Evolutionary conservation across 345 rosid species (phyloP).

Genomic region (Linum tenue): DNA sequence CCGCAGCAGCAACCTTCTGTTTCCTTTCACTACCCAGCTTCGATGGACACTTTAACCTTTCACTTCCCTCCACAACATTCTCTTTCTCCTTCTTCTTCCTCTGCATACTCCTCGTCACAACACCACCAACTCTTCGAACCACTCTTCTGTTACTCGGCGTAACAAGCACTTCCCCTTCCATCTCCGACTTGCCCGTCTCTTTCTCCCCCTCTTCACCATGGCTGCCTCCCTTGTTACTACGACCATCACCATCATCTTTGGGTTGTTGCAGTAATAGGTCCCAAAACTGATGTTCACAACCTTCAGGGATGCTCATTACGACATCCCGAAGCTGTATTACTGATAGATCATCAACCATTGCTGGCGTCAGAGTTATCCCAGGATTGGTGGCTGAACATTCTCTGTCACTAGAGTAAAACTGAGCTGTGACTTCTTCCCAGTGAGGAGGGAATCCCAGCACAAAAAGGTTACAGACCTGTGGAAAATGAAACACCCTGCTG

Average conservation of each 20-base stretch:
- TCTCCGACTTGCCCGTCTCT: slow-evolving; percentile 1
- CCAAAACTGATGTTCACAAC: slow-evolving; percentile 10
- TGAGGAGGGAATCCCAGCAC: slow-evolving; percentile 38
- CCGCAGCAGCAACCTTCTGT: no score
- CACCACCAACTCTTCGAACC: slow-evolving; percentile 9
- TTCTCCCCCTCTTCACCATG: slow-evolving; percentile 5
- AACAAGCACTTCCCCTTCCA: neutral
- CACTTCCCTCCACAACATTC: neutral
- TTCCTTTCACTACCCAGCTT: no score
- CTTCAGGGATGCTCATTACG: slow-evolving; percentile 14
- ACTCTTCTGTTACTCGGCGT: neutral
- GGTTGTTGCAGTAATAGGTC: slow-evolving; percentile 14
- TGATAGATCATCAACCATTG: slow-evolving; percentile 24
- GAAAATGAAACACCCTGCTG: neutral
- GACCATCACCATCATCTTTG: slow-evolving; percentile 4
- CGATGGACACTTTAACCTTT: no score
- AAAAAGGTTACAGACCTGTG: slow-evolving; percentile 39
- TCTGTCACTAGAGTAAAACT: slow-evolving; percentile 7
- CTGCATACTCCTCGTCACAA: slow-evolving; percentile 40
- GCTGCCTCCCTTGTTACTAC: slow-evolving; percentile 1
- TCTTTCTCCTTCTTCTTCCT: slow-evolving; percentile 13
- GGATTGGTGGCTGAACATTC: neutral
- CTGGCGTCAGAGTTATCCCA: slow-evolving; percentile 11
- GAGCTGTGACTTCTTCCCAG: slow-evolving; percentile 32
- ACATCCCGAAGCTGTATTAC: slow-evolving; percentile 27